Evolutionary conservation across 2,329 filamentous ascomycete genomes (phyloP).

Genomic region (Botrytis paeoniae): DNA sequence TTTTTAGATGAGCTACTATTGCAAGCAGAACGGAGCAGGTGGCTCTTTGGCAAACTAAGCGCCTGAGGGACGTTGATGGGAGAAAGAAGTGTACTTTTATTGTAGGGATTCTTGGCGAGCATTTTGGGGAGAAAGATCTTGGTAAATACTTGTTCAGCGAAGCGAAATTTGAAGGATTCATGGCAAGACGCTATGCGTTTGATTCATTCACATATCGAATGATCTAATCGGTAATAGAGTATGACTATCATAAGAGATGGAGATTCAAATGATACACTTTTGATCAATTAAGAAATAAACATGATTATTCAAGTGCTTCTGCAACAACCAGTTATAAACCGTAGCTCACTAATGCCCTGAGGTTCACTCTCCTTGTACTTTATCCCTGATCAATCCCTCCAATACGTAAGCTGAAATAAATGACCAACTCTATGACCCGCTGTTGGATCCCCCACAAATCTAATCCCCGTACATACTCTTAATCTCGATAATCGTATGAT

Average conservation of each 20-base stretch:
- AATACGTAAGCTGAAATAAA: slow-evolving; percentile 31
- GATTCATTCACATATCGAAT: not conserved
- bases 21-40: not conserved
- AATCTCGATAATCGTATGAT: slow-evolving; percentile 22
- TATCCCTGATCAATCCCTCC: not conserved
- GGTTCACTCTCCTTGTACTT: not conserved
- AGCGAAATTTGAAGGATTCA: not conserved
- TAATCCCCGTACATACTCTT: slow-evolving; percentile 13
- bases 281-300: not conserved
- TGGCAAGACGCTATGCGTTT: not conserved
- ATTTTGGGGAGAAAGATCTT: not conserved
- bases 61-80: not conserved
- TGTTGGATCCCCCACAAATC: slow-evolving; percentile 23
- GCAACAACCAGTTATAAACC: not conserved
- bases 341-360: not conserved
- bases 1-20: not conserved
- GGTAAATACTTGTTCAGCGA: not conserved
- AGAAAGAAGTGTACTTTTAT: not conserved
- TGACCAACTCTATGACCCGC: slow-evolving; percentile 37
- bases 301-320: not conserved
- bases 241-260: not conserved
- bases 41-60: not conserved
- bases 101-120: not conserved
- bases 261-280: not conserved
- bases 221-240: not conserved